Evolutionary conservation across 2,329 filamentous ascomycete genomes (phyloP).

Genomic region (Chrysoporthe austroafricana): DNA sequence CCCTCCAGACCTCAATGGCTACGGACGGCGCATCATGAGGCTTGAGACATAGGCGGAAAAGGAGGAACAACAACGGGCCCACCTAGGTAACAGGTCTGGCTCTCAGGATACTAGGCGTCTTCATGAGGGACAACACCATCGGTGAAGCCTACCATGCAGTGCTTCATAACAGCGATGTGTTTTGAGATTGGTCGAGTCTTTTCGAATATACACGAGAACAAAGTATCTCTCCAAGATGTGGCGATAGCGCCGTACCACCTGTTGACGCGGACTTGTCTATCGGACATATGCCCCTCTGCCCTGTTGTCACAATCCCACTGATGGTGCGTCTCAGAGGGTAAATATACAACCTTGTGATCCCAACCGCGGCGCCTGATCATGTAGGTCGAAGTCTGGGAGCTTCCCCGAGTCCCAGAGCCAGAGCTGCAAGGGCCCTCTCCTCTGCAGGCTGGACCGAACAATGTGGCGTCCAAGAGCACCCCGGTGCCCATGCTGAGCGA

Average conservation of each 20-base stretch:
- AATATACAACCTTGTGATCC: slow-evolving; percentile 1
- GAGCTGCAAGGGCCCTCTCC: background rate
- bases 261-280: slow-evolving; percentile 10
- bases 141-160: background rate
- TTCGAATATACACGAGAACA: slow-evolving; percentile 20
- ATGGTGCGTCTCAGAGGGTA: slow-evolving; percentile 3
- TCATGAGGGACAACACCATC: background rate
- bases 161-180: background rate
- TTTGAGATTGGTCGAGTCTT: slow-evolving; percentile 12
- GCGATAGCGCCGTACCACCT: background rate
- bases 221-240: slow-evolving; percentile 7
- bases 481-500: background rate
- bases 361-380: background rate
- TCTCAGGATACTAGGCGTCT: background rate
- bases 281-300: slow-evolving; percentile 8
- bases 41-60: background rate
- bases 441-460: background rate
- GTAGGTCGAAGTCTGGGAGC: background rate
- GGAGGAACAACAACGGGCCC: background rate
- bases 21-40: background rate
- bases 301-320: slow-evolving; percentile 5
- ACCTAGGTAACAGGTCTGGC: background rate
- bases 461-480: background rate
- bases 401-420: background rate
- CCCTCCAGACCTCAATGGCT: background rate